Conservation (phyloP, 2,329 filamentous ascomycete species). For the Fusarium sp. region DNA sequence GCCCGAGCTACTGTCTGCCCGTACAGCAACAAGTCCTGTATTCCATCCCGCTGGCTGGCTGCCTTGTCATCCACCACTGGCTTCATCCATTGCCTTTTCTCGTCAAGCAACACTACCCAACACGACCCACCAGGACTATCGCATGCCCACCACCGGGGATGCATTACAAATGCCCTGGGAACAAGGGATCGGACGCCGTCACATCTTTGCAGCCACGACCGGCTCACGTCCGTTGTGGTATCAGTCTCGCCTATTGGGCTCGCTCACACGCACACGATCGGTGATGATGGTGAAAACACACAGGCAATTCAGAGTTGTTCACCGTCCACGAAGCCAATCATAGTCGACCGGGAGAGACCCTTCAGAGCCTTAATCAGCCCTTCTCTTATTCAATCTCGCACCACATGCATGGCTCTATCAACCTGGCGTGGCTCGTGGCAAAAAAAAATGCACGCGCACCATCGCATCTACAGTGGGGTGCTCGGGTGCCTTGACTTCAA, state of each 20-base stretch:
- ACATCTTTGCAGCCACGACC: not conserved
- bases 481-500: constrained; percentile 10
- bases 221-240: constrained; percentile 1
- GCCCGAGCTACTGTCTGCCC: not conserved
- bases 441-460: constrained; percentile 7
- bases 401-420: constrained; percentile 11
- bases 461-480: constrained; percentile 19
- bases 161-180: constrained; percentile 36
- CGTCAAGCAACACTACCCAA: constrained; percentile 26
- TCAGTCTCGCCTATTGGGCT: not conserved
- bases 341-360: not conserved
- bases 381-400: not conserved
- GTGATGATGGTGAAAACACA: not conserved
- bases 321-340: constrained; percentile 26
- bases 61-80: constrained; percentile 15
- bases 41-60: not conserved
- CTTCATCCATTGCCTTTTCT: constrained; percentile 14
- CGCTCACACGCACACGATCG: not conserved
- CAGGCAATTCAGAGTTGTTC: constrained; percentile 2
- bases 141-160: constrained; percentile 20
- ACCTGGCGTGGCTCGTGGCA: constrained; percentile 24
- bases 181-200: constrained; percentile 22
- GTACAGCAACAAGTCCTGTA: not conserved
- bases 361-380: not conserved
- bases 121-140: constrained; percentile 26